phyloP scores from a whole-genome alignment of 352 stramenopile species.

The Pythium pyrilobum region DNA sequence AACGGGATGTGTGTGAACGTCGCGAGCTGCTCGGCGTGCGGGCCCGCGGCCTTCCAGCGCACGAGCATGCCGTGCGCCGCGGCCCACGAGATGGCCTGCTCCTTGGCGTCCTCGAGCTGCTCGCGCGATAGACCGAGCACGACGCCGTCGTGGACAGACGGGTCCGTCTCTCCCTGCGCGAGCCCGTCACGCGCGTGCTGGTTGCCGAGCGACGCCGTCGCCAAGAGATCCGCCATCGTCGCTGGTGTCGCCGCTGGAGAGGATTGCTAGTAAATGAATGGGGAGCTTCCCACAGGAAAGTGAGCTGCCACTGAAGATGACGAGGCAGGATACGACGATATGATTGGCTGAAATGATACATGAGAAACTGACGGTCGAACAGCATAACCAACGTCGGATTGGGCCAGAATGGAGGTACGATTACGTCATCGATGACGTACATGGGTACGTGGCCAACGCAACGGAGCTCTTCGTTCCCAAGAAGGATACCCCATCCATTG shows the following conservation, averaged over 20 bases:
- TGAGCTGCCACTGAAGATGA: background rate
- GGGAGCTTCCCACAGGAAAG: too few species aligned
- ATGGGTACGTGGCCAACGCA: background rate
- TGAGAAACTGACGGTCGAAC: too few species aligned
- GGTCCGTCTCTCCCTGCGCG: background rate
- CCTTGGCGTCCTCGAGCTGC: slow-evolving; percentile 50
- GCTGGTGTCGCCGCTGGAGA: background rate
- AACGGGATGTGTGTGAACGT: slow-evolving; percentile 78
- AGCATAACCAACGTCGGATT: background rate
- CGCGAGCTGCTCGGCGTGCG: slow-evolving; percentile 22
- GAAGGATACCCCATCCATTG: too few species aligned
- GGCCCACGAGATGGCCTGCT: slow-evolving; percentile 70
- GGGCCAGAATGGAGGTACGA: background rate
- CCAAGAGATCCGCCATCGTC: slow-evolving; percentile 23
- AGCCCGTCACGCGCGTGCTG: background rate
- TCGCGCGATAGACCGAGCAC: slow-evolving; percentile 33
- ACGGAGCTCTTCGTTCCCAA: too few species aligned
- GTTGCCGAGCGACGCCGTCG: slow-evolving; percentile 17
- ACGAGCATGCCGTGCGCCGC: slow-evolving; percentile 71
- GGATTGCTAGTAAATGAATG: too few species aligned
- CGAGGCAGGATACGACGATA: background rate
- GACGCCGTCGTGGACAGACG: slow-evolving; percentile 20
- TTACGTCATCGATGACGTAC: background rate
- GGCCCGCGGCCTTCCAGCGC: slow-evolving; percentile 37
- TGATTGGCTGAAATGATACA: background rate